Conservation (phyloP, 345 rosid species). For the Gossypium raimondii region DNA sequence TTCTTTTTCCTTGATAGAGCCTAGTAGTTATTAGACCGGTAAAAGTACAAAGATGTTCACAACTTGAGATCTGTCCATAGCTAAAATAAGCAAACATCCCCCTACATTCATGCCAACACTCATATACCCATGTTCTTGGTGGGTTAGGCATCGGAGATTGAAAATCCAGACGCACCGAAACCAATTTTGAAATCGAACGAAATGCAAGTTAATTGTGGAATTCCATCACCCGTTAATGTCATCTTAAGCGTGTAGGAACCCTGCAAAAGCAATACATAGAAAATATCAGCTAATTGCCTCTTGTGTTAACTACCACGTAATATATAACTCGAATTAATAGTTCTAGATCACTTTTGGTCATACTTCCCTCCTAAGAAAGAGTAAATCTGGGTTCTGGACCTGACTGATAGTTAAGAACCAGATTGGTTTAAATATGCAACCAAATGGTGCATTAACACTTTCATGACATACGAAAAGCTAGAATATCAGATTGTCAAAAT, state of each 20-base stretch:
- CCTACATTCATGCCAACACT: not conserved
- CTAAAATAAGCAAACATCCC: not conserved
- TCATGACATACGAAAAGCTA: not conserved
- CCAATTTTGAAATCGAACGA: conserved; percentile 48
- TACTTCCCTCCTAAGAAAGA: not conserved
- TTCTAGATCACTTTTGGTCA: not conserved
- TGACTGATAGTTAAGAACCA: not conserved
- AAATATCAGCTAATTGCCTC: not conserved
- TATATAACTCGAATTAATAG: not conserved
- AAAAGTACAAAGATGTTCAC: not conserved
- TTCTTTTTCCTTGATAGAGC: too few relatives aligned
- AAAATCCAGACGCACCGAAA: conserved; percentile 17
- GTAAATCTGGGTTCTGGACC: not conserved
- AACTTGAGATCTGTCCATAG: not conserved
- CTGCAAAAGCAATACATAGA: conserved; percentile 20
- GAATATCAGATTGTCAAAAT: not conserved
- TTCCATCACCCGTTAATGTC: conserved; percentile 29
- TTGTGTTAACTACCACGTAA: not conserved
- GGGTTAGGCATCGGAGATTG: conserved; percentile 8
- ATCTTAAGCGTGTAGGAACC: conserved; percentile 45
- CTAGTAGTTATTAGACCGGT: not conserved
- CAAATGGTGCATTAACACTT: conserved; percentile 3
- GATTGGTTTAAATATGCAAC: not conserved
- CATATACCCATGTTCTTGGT: not conserved
- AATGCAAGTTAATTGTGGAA: conserved; percentile 40